Conservation (phyloP, 2,329 filamentous ascomycete genomes). For the Diaporthe ilicicola region DNA sequence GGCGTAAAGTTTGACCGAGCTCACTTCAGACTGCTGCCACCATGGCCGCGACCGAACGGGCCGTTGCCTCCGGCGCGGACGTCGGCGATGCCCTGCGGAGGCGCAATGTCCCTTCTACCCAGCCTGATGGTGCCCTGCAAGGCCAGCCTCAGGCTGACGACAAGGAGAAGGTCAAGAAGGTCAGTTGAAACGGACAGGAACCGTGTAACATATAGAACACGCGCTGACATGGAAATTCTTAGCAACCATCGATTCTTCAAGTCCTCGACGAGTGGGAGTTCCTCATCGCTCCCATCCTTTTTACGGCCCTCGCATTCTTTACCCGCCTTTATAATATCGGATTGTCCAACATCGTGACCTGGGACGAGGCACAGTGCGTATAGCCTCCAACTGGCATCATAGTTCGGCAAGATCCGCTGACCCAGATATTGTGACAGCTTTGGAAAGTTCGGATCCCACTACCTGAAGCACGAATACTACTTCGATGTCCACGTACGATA, state of each 20-base stretch:
- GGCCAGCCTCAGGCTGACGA: conserved; percentile 58
- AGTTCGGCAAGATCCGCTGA: conserved; percentile 39
- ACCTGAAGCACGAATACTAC: conserved; percentile 99
- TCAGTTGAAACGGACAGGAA: conserved; percentile 38
- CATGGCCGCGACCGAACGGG: conserved; percentile 63
- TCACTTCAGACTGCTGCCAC: conserved; percentile 13
- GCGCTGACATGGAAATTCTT: conserved; percentile 36
- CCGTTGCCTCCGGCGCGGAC: conserved; percentile 69
- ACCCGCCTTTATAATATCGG: conserved; percentile 77
- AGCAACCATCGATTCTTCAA: conserved; percentile 67
- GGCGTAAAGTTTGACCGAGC: not conserved
- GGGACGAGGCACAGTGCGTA: conserved; percentile 73
- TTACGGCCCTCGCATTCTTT: conserved; percentile 70
- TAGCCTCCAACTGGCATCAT: conserved; percentile 19
- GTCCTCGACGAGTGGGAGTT: conserved; percentile 71
- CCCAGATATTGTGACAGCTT: conserved; percentile 62
- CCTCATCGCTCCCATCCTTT: conserved; percentile 67
- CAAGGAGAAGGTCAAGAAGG: conserved; percentile 69
- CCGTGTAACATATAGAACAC: not conserved
- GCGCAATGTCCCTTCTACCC: conserved; percentile 59
- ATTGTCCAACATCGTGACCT: conserved; percentile 71
- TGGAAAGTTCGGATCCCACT: conserved; percentile 98
- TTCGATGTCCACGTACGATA: conserved; percentile 71
- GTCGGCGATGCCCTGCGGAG: conserved; percentile 64
- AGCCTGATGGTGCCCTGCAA: conserved; percentile 21